Conservation (phyloP, 2,329 filamentous ascomycete species). For the Trichocomaceae sp. region DNA sequence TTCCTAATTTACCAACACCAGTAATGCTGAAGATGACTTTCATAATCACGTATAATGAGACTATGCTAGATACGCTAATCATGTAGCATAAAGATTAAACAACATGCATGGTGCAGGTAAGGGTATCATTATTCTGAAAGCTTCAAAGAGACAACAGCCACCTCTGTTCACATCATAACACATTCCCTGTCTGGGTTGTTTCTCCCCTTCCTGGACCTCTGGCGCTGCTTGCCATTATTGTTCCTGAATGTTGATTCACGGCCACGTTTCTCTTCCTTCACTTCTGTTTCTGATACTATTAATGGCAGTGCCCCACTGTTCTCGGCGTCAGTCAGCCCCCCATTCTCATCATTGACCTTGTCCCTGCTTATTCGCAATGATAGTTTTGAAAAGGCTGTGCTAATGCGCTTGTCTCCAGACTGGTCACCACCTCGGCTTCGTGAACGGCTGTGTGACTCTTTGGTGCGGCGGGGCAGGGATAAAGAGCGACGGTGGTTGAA, state of each 20-base stretch:
- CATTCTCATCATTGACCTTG: slow-evolving; percentile 4
- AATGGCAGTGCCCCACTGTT: not conserved
- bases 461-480: slow-evolving; percentile 25
- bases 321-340: not conserved
- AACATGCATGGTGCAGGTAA: not conserved
- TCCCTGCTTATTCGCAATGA: slow-evolving; percentile 15
- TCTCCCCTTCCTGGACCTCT: slow-evolving; percentile 28
- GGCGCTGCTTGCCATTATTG: slow-evolving; percentile 25
- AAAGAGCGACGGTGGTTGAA: slow-evolving; percentile 15
- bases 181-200: slow-evolving; percentile 40
- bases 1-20: too few relatives aligned
- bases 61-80: not conserved
- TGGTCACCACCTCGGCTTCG: slow-evolving; percentile 32
- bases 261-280: slow-evolving; percentile 19
- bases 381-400: slow-evolving; percentile 31
- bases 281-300: not conserved
- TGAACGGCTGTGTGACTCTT: slow-evolving; percentile 26
- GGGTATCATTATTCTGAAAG: slow-evolving; percentile 5
- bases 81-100: not conserved
- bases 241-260: slow-evolving; percentile 19
- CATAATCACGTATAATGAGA: not conserved
- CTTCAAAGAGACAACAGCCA: not conserved
- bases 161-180: slow-evolving; percentile 31
- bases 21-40: not conserved
- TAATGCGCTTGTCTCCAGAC: slow-evolving; percentile 30